Base-by-base conservation (phyloP, 139 green algal species). In the Pseudopediastrum boryanum region DNA sequence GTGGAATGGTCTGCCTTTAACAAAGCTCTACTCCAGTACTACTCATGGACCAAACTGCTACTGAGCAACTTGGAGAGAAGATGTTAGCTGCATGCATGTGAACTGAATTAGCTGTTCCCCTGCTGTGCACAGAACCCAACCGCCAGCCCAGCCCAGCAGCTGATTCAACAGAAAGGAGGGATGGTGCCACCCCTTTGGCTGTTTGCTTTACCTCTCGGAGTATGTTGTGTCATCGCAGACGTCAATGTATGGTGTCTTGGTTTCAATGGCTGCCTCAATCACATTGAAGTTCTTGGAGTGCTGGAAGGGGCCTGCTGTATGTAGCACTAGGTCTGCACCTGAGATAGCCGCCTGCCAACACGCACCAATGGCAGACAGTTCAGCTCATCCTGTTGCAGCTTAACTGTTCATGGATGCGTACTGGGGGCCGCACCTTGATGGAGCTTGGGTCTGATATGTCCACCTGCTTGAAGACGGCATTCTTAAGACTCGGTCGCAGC, bases 301-400 rank as follows among this genome's bases (percentile, higher is more conserved):
- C 87, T 99, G 96, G 86, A 99, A 99, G 38, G 96, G 96, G 1
- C 95, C 95, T 1, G 95, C 95, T 8, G 87, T 81, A 76, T 99
- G 94, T 13, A 99, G 86, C 16, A 98, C 87, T 31, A 97, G 75
- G 71, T 92, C 86, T 7, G 81, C 81, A 51, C 77, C 77, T 16
- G 65, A 52, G 7, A 86, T 70, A 1, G 80, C 52, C 4, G 74
- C 77, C 63, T 81, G 59, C 68, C 74, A 2, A 52, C 23, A 10
- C 39, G 25, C 62, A 4, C 13, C 8, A 38, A 43, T n/a, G 48
- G n/a, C 3, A 3, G 13, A 3, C 70, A 38, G 31, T 39, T 2
- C 2, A 62, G 10, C 66, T 74, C 12, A 56, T 74, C 10, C 67
- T 41, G 33, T 44, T 31, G 7, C 33, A 44, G n/a, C 12, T 46